Evolutionary conservation across 345 rosid genomes (phyloP).

Genomic region (Rubroshorea leprosula): DNA sequence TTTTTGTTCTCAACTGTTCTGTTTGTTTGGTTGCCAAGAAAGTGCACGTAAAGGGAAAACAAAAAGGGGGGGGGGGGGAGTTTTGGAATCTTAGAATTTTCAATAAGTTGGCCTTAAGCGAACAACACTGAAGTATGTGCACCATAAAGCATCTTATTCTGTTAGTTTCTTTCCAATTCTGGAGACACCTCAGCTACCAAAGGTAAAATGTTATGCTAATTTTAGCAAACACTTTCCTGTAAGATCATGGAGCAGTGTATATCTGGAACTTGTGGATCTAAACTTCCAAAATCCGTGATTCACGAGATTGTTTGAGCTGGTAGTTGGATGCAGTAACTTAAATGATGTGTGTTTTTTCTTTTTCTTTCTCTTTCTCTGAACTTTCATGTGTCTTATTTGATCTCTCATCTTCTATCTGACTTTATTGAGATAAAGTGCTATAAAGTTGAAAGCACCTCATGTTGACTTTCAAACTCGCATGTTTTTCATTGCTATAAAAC

Average conservation of each 20-base stretch:
- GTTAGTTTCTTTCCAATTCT: too few species aligned
- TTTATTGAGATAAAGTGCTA: slow-evolving; percentile 15
- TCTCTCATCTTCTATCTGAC: slow-evolving; percentile 13
- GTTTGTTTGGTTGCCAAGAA: slow-evolving; percentile 11
- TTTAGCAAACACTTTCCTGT: background rate
- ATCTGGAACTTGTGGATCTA: slow-evolving; percentile 21
- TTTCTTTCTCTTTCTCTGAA: slow-evolving; percentile 11
- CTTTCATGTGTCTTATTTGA: slow-evolving; percentile 34
- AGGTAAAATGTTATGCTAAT: background rate
- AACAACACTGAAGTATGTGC: too few species aligned
- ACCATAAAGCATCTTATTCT: too few species aligned
- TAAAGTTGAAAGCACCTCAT: slow-evolving; percentile 15
- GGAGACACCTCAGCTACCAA: too few species aligned
- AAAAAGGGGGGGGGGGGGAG: background rate
- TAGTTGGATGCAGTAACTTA: slow-evolving; percentile 33
- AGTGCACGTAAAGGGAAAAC: background rate
- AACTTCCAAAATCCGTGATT: slow-evolving; percentile 30
- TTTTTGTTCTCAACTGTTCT: background rate
- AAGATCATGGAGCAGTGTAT: slow-evolving; percentile 9
- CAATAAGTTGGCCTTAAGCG: background rate
- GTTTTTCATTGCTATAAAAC: slow-evolving; percentile 14
- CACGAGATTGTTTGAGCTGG: slow-evolving; percentile 40
- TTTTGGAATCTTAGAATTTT: slow-evolving; percentile 12
- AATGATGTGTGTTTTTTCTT: slow-evolving; percentile 9
- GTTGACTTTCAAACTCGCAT: slow-evolving; percentile 9